Evolutionary conservation across 2,329 filamentous ascomycete genomes (phyloP).

Genomic region (Fusarium sp.): DNA sequence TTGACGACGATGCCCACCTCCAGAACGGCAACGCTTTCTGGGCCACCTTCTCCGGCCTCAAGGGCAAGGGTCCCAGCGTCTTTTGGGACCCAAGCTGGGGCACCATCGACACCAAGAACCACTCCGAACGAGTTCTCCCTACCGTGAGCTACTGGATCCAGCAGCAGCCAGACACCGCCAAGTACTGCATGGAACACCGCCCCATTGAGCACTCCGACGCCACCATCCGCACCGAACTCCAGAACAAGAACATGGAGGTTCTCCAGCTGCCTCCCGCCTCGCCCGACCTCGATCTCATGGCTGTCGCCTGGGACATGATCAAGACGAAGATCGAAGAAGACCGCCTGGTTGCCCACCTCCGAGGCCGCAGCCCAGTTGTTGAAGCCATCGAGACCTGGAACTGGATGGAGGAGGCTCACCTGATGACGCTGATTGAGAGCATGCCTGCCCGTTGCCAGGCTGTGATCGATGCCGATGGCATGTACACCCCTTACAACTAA

Average conservation of each 20-base stretch:
- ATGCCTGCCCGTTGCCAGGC: slow-evolving; percentile 31
- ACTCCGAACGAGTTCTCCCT: slow-evolving; percentile 7
- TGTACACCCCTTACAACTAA: slow-evolving; percentile 11
- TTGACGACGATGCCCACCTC: neutral
- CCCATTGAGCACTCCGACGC: neutral
- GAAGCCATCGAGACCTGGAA: slow-evolving; percentile 9
- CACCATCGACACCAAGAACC: neutral
- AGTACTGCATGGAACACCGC: slow-evolving; percentile 11
- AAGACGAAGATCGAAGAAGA: slow-evolving; percentile 3
- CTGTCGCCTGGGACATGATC: slow-evolving; percentile 10
- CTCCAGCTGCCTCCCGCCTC: slow-evolving; percentile 24
- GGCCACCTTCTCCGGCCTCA: slow-evolving; percentile 19
- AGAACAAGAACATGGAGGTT: neutral
- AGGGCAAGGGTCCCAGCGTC: slow-evolving; percentile 16
- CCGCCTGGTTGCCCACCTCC: neutral
- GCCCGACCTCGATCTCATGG: slow-evolving; percentile 27
- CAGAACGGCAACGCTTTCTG: neutral
- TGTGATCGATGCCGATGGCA: slow-evolving; percentile 27
- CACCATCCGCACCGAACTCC: slow-evolving; percentile 8
- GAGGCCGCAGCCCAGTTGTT: neutral
- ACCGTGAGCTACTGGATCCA: slow-evolving; percentile 4
- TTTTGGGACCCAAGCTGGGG: slow-evolving; percentile 11
- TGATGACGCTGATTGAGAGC: slow-evolving; percentile 9
- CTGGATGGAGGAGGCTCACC: neutral
- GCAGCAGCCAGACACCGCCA: neutral